These are phyloP conservation scores for Sisymbrium irio DNA, from an alignment of 345 rosid species.

Conservation along the genomic window DNA sequence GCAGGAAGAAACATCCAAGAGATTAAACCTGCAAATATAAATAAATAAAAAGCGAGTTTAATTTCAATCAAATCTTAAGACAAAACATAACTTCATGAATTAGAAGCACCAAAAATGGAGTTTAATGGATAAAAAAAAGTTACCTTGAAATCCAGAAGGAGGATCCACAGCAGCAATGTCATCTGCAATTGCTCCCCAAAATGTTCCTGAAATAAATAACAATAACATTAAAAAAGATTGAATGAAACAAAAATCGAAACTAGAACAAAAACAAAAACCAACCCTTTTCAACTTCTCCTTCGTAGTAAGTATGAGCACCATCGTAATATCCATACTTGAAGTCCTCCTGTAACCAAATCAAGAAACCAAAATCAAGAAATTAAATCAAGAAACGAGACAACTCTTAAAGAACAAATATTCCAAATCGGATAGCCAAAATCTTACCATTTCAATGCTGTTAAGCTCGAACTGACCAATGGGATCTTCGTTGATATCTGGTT, in stretches of 20 bases:
- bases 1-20: constrained; percentile 92
- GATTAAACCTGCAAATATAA: constrained; percentile 48
- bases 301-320: constrained; percentile 76
- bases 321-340: constrained; percentile 73
- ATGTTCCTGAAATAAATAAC: constrained; percentile 41
- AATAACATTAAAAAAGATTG: not conserved
- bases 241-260: not conserved
- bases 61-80: not conserved
- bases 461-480: constrained; percentile 70
- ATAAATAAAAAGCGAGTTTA: not conserved
- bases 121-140: not conserved
- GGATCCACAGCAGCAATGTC: constrained; percentile 62
- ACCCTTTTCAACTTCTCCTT: constrained; percentile 56
- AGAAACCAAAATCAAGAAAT: too few species aligned
- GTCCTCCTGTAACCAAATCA: constrained; percentile 56
- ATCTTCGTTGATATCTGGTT: constrained; percentile 89
- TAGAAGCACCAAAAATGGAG: not conserved
- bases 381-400: not conserved
- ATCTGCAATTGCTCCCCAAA: constrained; percentile 68
- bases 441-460: constrained; percentile 56
- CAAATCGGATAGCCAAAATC: not conserved
- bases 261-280: constrained; percentile 12
- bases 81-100: not conserved
- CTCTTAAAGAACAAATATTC: not conserved
- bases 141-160: constrained; percentile 80